Evolutionary conservation across 306 rosid genomes (phyloP), one percentile per base, ranked within the genome.

Genomic region (Prunus mongolica): DNA sequence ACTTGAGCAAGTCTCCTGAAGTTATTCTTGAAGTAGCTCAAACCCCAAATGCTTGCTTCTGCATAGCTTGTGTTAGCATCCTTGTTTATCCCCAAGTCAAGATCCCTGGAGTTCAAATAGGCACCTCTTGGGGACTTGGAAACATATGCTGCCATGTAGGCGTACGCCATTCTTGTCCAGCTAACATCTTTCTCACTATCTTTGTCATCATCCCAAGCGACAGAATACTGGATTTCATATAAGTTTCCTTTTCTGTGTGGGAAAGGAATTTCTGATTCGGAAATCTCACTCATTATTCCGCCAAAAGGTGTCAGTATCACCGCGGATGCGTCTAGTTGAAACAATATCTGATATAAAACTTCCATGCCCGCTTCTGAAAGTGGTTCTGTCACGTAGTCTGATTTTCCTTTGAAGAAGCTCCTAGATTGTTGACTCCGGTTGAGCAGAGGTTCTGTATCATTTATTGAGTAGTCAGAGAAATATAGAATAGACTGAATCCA

Each of bases 281-380:
- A 63, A 46, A 92, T 84, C 9, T 11, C 76, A 74, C 65, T 81
- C 97, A 86, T 88, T 77, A 65, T 85, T 25, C 91, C 93, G 0
- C 97, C 96, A 46, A 90, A 92, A 1, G 93, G 96, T 61, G 72
- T 88, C 77, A 86, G 85, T 63, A 92, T 81, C 89, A 88, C 1
- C 85, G 0, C 51, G 7, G 89, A 88, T 56, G 81, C 77, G 2
- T 85, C 91, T 47, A 85, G 90, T 71, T 87, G 87, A 3, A 77
- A 28, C 34, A 92, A 9, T 20, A 80, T 88, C 51, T 63, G 64
- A 96, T 96, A 92, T 30, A 92, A 24, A 8, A 91, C 93, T 57
- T 84, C 82, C 8, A 88, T 64, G 2, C 86, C 91, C 0, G 84
- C 28, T 73, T 86, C 87, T 1, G 92, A 86, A 12, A 91, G 84